Evolutionary conservation across 2,329 filamentous ascomycete species (phyloP).

Genomic region (Cephalotrichum gorgonifer): DNA sequence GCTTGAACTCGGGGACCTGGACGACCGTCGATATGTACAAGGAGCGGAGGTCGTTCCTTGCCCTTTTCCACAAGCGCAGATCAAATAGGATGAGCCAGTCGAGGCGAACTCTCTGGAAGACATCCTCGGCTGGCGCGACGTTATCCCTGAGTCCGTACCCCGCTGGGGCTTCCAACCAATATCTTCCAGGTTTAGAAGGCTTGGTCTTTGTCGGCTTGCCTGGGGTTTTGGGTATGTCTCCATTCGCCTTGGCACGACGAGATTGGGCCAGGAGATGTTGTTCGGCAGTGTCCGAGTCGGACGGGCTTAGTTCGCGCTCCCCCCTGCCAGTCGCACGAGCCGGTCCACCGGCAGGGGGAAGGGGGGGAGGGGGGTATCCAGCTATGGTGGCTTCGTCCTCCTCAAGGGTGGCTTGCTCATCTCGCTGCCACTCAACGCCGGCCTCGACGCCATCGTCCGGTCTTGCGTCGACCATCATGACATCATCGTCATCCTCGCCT

Average conservation of each 20-base stretch:
- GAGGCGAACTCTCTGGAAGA: slow-evolving; percentile 79
- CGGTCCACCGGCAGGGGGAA: slow-evolving; percentile 38
- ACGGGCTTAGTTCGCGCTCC: slow-evolving; percentile 56
- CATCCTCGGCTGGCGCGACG: slow-evolving; percentile 67
- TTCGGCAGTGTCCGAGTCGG: slow-evolving; percentile 63
- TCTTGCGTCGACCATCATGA: slow-evolving; percentile 46
- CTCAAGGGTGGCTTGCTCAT: slow-evolving; percentile 56
- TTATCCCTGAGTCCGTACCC: slow-evolving; percentile 53
- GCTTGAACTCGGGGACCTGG: slow-evolving; percentile 91
- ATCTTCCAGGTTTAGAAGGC: slow-evolving; percentile 51
- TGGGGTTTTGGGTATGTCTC: slow-evolving; percentile 77
- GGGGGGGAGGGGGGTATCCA: slow-evolving; percentile 57
- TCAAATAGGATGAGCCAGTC: slow-evolving; percentile 96
- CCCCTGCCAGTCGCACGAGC: slow-evolving; percentile 30
- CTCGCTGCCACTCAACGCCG: slow-evolving; percentile 39
- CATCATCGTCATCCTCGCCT: slow-evolving; percentile 42
- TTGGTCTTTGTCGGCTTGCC: slow-evolving; percentile 34
- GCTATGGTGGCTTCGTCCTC: slow-evolving; percentile 69
- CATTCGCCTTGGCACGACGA: slow-evolving; percentile 52
- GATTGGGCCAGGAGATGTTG: slow-evolving; percentile 53
- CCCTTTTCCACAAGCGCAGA: slow-evolving; percentile 90
- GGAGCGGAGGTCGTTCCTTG: slow-evolving; percentile 80
- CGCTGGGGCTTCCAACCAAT: slow-evolving; percentile 78
- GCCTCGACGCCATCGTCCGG: slow-evolving; percentile 31
- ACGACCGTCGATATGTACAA: slow-evolving; percentile 96